Percentiles rank a stretch among this genome's conserved stretches.
These are phyloP conservation scores for Phytophthora pisi DNA, from an alignment of 352 stramenopile genomes.

Conservation along the genomic window DNA sequence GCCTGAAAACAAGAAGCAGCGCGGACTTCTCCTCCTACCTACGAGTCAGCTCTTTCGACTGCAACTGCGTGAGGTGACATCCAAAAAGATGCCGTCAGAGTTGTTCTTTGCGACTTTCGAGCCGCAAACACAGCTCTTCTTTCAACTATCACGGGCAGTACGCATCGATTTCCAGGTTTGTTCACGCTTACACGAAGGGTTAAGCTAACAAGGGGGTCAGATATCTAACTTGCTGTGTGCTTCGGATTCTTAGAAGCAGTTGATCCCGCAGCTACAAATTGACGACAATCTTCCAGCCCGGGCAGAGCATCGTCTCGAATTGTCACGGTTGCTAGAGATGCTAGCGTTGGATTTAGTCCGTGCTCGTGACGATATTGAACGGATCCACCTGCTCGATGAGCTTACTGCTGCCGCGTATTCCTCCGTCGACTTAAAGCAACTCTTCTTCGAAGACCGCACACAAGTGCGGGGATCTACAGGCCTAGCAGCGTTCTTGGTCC, in stretches of 20 bases:
- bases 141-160: conserved; percentile 49
- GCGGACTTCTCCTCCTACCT: conserved; percentile 49
- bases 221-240: conserved; percentile 9
- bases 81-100: conserved; percentile 18
- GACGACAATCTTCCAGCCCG: conserved; percentile 4
- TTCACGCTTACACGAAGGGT: background rate
- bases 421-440: conserved; percentile 41
- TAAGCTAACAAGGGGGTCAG: background rate
- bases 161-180: conserved; percentile 54
- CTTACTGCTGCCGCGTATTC: conserved; percentile 44
- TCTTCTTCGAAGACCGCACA: conserved; percentile 63
- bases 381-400: conserved; percentile 48
- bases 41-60: conserved; percentile 63
- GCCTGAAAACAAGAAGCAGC: conserved; percentile 42
- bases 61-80: conserved; percentile 18
- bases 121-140: conserved; percentile 59
- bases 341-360: conserved; percentile 41
- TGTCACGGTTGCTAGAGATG: conserved; percentile 39
- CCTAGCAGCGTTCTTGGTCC: conserved; percentile 35
- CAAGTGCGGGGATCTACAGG: conserved; percentile 31
- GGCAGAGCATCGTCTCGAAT: conserved; percentile 30
- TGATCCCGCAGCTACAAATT: conserved; percentile 21
- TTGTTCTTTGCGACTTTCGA: conserved; percentile 71
- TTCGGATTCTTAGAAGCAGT: conserved; percentile 24
- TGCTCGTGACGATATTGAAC: conserved; percentile 20